Conservation (phyloP, 495 filamentous ascomycete species). For the Neurospora tetrasperma region DNA sequence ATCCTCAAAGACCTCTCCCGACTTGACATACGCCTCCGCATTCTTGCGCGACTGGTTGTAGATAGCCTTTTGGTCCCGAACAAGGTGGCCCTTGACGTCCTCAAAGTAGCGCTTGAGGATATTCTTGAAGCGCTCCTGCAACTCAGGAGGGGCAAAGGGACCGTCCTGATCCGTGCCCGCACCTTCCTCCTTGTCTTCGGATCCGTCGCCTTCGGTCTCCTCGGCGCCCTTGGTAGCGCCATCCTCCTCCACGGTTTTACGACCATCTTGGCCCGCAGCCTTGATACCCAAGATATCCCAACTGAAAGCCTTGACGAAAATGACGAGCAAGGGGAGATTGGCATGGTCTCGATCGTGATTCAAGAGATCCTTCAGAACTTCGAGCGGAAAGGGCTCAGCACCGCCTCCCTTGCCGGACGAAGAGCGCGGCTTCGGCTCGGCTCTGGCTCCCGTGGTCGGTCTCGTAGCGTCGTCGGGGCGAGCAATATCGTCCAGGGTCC, state of each 20-base stretch:
- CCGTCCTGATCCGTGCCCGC: conserved; percentile 46
- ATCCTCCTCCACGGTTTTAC: conserved; percentile 79
- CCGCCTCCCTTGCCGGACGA: conserved; percentile 43
- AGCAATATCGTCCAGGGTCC: conserved; percentile 79
- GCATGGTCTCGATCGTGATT: conserved; percentile 86
- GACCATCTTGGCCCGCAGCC: conserved; percentile 54
- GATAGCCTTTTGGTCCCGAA: conserved; percentile 82
- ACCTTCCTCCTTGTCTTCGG: conserved; percentile 38
- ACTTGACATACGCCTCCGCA: conserved; percentile 96
- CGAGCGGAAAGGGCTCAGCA: conserved; percentile 82
- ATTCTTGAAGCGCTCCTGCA: conserved; percentile 79
- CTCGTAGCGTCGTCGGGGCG: conserved; percentile 72
- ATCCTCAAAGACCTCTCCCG: conserved; percentile 97
- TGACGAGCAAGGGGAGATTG: conserved; percentile 81
- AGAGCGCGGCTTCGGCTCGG: conserved; percentile 42
- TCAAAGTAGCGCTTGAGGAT: conserved; percentile 86
- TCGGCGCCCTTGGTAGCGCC: conserved; percentile 50
- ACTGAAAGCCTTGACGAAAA: conserved; percentile 91
- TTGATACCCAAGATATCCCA: conserved; percentile 91
- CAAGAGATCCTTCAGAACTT: conserved; percentile 91
- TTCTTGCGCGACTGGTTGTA: conserved; percentile 78
- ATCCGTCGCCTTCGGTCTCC: conserved; percentile 37
- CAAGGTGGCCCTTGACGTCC: conserved; percentile 79
- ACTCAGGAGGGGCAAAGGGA: conserved; percentile 62
- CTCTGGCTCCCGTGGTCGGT: conserved; percentile 41